phyloP scores from a whole-genome alignment of 495 filamentous ascomycete genomes.

The Penicillium mononematosum region DNA sequence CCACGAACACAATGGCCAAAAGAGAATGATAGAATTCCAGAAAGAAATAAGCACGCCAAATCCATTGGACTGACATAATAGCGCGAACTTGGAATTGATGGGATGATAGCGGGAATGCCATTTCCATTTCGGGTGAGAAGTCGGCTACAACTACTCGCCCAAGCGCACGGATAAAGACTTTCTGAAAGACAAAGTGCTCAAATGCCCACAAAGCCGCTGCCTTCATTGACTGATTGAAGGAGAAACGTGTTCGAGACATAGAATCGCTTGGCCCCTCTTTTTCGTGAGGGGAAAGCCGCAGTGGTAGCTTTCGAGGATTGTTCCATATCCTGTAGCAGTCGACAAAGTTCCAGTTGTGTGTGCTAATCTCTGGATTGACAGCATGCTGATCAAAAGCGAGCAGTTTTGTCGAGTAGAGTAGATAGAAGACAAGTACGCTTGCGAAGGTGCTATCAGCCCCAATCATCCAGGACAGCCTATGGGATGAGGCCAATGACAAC shows the following conservation, averaged over 20 bases:
- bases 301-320: conserved; percentile 2
- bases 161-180: neutral
- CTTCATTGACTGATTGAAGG: neutral
- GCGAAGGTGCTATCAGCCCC: conserved; percentile 5
- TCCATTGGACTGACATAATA: conserved; percentile 1
- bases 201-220: neutral
- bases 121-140: conserved; percentile 4
- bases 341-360: conserved; percentile 1
- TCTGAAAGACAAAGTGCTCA: neutral
- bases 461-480: conserved; percentile 4
- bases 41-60: neutral
- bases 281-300: neutral
- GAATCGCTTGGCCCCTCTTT: neutral
- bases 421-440: neutral
- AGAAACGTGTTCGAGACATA: neutral
- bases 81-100: conserved; percentile 1
- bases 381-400: neutral
- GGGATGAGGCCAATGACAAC: neutral
- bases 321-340: conserved; percentile 4
- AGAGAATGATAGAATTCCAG: conserved; percentile 2
- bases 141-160: neutral
- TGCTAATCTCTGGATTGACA: neutral
- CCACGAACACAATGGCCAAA: conserved; percentile 1
- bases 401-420: neutral
- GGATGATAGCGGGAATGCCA: neutral